Evolutionary conservation across 495 filamentous ascomycete species (phyloP).

Genomic region (Aeminium ludgeri): DNA sequence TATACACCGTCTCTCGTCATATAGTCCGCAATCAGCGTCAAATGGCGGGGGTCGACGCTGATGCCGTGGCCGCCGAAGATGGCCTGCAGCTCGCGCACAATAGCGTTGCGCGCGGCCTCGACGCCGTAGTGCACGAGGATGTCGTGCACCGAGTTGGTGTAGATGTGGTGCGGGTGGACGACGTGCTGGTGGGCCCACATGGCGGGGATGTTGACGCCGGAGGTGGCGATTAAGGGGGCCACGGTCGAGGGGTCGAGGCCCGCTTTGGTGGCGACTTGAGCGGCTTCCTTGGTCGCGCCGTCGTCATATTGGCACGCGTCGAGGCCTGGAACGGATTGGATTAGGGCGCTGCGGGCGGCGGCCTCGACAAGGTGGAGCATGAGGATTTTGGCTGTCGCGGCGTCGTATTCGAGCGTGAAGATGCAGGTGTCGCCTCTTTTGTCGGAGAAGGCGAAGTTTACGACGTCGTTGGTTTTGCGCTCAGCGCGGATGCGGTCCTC

Average conservation of each 20-base stretch:
- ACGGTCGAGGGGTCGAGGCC: constrained; percentile 31
- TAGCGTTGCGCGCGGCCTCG: constrained; percentile 72
- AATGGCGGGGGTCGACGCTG: constrained; percentile 75
- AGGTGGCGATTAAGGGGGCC: constrained; percentile 49
- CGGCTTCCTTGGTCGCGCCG: neutral
- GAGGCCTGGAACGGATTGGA: constrained; percentile 70
- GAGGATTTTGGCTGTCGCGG: constrained; percentile 70
- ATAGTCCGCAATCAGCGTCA: constrained; percentile 89
- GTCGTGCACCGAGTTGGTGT: constrained; percentile 81
- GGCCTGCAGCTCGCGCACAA: constrained; percentile 68
- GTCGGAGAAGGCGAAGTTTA: constrained; percentile 66
- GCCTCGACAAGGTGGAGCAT: constrained; percentile 78
- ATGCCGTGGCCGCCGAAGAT: constrained; percentile 92
- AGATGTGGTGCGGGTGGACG: constrained; percentile 71
- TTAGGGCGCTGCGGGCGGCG: constrained; percentile 55
- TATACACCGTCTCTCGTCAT: constrained; percentile 87
- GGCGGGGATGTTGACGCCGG: constrained; percentile 69
- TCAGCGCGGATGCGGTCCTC: constrained; percentile 45
- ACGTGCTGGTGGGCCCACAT: constrained; percentile 61
- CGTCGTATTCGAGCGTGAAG: constrained; percentile 69
- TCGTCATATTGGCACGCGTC: constrained; percentile 39
- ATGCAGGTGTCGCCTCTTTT: constrained; percentile 54
- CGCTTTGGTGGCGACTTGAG: constrained; percentile 41
- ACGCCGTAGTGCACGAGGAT: constrained; percentile 80
- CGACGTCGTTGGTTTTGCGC: constrained; percentile 42